Conservation (phyloP, 179 eudicot genomes). For the Vitellaria paradoxa region DNA sequence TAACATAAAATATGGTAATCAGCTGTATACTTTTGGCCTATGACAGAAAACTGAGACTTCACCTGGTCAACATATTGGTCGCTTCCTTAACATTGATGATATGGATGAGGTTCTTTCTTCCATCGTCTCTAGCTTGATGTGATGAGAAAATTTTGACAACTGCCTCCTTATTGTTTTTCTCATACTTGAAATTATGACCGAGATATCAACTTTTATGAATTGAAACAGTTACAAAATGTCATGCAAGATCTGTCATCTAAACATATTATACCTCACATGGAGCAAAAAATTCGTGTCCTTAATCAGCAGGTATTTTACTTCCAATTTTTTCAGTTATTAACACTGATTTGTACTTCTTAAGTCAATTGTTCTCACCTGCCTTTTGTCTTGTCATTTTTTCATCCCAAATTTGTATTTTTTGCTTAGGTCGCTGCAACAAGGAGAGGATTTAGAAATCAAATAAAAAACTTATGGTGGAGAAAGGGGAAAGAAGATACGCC, state of each 20-base stretch:
- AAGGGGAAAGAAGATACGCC: slow-evolving; percentile 83
- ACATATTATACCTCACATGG: slow-evolving; percentile 90
- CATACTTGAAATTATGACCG: background rate
- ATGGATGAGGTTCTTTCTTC: slow-evolving; percentile 59
- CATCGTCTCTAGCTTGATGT: slow-evolving; percentile 6
- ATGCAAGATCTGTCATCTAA: slow-evolving; percentile 87
- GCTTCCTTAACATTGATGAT: slow-evolving; percentile 67
- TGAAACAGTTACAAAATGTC: slow-evolving; percentile 59
- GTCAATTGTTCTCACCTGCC: background rate
- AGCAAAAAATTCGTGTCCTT: slow-evolving; percentile 81
- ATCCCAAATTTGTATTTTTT: slow-evolving; percentile 13
- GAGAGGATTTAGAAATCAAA: slow-evolving; percentile 97
- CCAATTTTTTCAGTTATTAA: background rate
- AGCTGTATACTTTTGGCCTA: slow-evolving; percentile 9
- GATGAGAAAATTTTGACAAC: background rate
- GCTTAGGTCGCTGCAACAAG: slow-evolving; percentile 93
- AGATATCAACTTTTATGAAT: background rate
- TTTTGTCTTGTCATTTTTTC: background rate
- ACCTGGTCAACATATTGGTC: slow-evolving; percentile 42
- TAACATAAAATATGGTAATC: background rate
- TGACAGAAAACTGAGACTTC: slow-evolving; percentile 52
- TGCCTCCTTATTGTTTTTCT: background rate
- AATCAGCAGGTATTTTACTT: slow-evolving; percentile 81
- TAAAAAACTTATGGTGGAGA: slow-evolving; percentile 99
- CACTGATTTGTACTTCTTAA: slow-evolving; percentile 10